These are phyloP conservation scores for Syzygium jambos DNA, from an alignment of 345 rosid genomes.

Conservation along the genomic window DNA sequence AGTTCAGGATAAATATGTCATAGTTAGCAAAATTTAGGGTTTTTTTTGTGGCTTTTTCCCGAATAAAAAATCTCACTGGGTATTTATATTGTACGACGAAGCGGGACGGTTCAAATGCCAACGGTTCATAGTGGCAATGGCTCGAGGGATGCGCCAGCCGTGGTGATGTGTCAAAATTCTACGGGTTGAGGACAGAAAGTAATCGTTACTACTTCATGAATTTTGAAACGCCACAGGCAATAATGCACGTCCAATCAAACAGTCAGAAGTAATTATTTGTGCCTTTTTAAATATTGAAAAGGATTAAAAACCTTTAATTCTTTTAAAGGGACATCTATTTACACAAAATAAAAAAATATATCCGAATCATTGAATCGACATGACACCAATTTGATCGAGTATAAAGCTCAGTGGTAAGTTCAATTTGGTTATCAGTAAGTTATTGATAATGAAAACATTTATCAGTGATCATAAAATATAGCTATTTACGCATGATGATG, in stretches of 20 bases:
- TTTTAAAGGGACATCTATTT: neutral
- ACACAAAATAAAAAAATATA: neutral
- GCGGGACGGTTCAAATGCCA: neutral
- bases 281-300: too few relatives aligned
- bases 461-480: neutral
- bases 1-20: too few relatives aligned
- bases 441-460: neutral
- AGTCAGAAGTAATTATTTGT: neutral
- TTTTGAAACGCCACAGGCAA: neutral
- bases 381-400: neutral
- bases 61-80: neutral
- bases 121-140: neutral
- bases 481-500: neutral
- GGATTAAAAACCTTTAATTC: neutral
- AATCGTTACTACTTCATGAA: neutral
- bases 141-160: neutral
- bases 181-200: neutral
- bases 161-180: neutral
- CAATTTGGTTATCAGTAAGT: neutral
- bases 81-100: neutral
- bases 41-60: too few relatives aligned
- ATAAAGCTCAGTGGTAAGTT: neutral
- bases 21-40: too few relatives aligned
- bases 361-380: neutral
- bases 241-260: neutral